Evolutionary conservation across 176 grass and related monocot genomes (phyloP), one percentile per base, ranked within the genome.

Genomic region (Oropetium thomaeum): DNA sequence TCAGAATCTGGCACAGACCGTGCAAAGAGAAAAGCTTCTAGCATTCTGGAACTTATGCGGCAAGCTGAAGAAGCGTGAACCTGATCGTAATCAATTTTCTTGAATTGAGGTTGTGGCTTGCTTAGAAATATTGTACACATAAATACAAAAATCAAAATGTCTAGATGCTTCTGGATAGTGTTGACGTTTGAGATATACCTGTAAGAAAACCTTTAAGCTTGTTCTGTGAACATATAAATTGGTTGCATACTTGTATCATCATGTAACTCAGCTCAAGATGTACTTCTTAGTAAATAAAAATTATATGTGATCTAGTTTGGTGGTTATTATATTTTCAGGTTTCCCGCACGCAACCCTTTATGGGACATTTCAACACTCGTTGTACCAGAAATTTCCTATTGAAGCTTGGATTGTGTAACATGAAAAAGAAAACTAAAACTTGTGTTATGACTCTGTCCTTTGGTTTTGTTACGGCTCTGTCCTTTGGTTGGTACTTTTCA

Each of bases 11-110:
- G 96, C 70, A 95, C 89, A 1, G 91, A 95, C 25, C 87, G 92
- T 10, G 96, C 96, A 62, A 99, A 95, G 76, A 92, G 96, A 81
- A 99, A 99, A 81, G 89, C 96, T 47, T 81, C 69, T 59, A 86
- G 84, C 69, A 86, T 95, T 53, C 75, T 99, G 29, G 91, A 85
- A 72, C 69, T 99, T 38, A 88, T 99, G 53, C 58, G 65, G 41
- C 91, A 90, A 81, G 27, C 44, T 55, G 80, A 85, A 42, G 86
- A 89, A 61, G 73, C 42, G 4, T 77, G 45, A 83, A 68, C 30
- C 57, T 39, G 31, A 33, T 11, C 62, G 5, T 20, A 49, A 64
- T 72, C 38, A 1, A 45, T 74, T 62, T 62, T 10, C 27, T 62
- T 28, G 67, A 71, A 71, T 45, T 14, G 62, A 83, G 75, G 69